Evolutionary conservation across 352 stramenopile genomes (phyloP).

Genomic region (Globisporangium apiculatum): DNA sequence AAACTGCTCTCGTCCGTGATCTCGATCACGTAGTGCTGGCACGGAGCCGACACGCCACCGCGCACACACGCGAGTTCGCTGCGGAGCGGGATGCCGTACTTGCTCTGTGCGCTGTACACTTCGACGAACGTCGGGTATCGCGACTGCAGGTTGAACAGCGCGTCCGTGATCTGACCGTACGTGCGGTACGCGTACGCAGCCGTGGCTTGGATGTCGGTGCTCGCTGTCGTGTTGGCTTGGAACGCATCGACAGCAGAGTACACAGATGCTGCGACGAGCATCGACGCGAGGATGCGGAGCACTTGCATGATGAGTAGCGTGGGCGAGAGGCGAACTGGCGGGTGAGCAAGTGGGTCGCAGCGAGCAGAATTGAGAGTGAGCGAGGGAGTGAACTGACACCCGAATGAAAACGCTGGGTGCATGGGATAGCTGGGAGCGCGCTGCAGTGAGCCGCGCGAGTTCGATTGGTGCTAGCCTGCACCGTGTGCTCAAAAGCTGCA

Average conservation of each 20-base stretch:
- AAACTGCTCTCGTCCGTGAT: slow-evolving; percentile 75
- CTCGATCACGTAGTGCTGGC: slow-evolving; percentile 77
- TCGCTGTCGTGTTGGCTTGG: not conserved
- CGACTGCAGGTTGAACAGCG: slow-evolving; percentile 39
- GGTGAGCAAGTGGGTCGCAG: not conserved
- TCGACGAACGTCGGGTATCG: slow-evolving; percentile 66
- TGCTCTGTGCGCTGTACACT: slow-evolving; percentile 71
- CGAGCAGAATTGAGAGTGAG: slow-evolving; percentile 6
- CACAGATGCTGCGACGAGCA: not conserved
- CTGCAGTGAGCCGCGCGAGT: too few species aligned
- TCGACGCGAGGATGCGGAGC: not conserved
- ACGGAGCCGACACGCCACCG: slow-evolving; percentile 29
- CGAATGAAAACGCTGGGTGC: too few species aligned
- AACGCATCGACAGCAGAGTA: not conserved
- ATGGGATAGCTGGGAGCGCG: too few species aligned
- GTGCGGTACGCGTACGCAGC: slow-evolving; percentile 40
- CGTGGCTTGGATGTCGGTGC: not conserved
- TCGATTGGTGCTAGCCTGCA: too few species aligned
- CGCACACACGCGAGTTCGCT: slow-evolving; percentile 45
- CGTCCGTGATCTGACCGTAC: slow-evolving; percentile 70
- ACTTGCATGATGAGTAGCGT: slow-evolving; percentile 1
- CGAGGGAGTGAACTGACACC: not conserved
- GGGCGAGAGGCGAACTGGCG: too few species aligned
- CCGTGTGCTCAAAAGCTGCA: too few species aligned
- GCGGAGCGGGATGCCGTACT: slow-evolving; percentile 53